phyloP scores from a whole-genome alignment of 257 asterid genomes.

The Lycium barbarum region DNA sequence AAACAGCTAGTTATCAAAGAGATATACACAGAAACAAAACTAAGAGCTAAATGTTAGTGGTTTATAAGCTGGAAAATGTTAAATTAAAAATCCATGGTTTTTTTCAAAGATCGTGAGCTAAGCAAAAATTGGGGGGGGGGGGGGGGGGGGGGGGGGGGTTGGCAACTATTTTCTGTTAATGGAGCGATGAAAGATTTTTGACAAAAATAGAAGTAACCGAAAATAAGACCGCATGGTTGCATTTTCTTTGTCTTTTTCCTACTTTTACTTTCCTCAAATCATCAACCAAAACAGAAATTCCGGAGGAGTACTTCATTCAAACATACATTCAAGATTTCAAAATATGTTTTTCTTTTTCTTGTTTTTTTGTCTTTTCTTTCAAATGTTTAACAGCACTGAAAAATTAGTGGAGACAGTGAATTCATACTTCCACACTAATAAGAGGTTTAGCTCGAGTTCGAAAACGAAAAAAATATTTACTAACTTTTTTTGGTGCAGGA shows the following conservation, averaged over 20 bases:
- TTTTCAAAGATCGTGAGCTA: background rate
- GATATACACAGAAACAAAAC: no score
- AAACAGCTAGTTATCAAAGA: no score
- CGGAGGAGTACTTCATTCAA: background rate
- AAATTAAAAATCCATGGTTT: background rate
- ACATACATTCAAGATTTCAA: background rate
- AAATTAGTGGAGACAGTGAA: no score
- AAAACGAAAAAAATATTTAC: background rate
- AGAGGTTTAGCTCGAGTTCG: no score
- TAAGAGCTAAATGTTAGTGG: no score
- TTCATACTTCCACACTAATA: background rate
- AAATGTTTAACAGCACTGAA: no score
- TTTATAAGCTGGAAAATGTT: background rate
- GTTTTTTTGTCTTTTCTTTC: no score
- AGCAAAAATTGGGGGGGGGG: no score
- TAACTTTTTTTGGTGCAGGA: no score
- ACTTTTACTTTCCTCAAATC: background rate
- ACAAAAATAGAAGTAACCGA: conserved; percentile 23
- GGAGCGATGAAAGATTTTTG: conserved; percentile 18
- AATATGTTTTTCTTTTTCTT: background rate
- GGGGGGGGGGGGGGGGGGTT: no score
- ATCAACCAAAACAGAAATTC: conserved; percentile 23
- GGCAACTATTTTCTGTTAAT: conserved; percentile 16
- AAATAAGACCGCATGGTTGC: conserved; percentile 14
- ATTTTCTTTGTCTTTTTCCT: conserved; percentile 22